Evolutionary conservation across 1,284 basidiomycete species (phyloP).

Genomic region (Uromyces viciae-fabae): DNA sequence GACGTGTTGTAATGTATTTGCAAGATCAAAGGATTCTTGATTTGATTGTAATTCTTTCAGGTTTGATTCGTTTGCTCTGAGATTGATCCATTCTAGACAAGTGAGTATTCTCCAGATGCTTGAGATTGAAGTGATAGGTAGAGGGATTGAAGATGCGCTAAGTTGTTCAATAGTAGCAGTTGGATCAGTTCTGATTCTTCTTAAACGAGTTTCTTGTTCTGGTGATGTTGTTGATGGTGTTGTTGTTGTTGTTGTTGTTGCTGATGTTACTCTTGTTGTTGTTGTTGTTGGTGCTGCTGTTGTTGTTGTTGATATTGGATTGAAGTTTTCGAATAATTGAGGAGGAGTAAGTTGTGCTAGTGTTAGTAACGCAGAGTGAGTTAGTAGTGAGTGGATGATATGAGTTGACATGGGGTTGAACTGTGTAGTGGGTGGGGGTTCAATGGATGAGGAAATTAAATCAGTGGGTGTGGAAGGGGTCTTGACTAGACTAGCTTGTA

Average conservation of each 20-base stretch:
- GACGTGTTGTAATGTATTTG: slow-evolving; percentile 39
- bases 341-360: slow-evolving; percentile 29
- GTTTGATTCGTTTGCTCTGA: slow-evolving; percentile 19
- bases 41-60: neutral
- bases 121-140: slow-evolving; percentile 42
- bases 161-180: slow-evolving; percentile 40
- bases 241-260: neutral
- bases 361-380: slow-evolving; percentile 31
- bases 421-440: no score
- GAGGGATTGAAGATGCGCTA: slow-evolving; percentile 40
- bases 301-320: neutral
- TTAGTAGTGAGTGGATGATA: slow-evolving; percentile 31
- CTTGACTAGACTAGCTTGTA: slow-evolving; percentile 2
- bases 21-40: slow-evolving; percentile 22
- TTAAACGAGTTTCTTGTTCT: neutral
- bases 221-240: neutral
- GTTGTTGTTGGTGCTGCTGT: neutral
- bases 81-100: slow-evolving; percentile 41
- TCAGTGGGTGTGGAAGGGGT: neutral
- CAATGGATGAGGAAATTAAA: neutral
- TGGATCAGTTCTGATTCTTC: no score
- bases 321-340: slow-evolving; percentile 11
- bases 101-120: slow-evolving; percentile 39
- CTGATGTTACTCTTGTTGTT: neutral
- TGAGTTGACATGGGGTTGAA: neutral